Evolutionary conservation across 345 rosid genomes (phyloP), one percentile per base, ranked within the genome.

Genomic region (thale cress (Arabidopsis thaliana)): DNA sequence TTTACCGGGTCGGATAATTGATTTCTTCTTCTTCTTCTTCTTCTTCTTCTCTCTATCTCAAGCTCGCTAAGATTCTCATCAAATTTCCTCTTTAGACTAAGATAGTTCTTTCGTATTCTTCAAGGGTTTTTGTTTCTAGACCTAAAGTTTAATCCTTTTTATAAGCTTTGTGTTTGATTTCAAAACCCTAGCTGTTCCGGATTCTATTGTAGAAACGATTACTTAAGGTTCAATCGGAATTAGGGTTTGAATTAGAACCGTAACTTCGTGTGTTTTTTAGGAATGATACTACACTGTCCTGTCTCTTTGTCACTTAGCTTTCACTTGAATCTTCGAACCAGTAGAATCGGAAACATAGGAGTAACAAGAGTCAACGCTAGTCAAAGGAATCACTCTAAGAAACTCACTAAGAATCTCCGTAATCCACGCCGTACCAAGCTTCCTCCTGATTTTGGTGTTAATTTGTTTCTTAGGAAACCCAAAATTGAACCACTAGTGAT

Each of bases 381-480:
- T 40, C 87, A 79, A 78, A 82, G 80, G 63, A 70, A 59, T 32
- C 72, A 52, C 37, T 50, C 72, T n/a, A 85, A 74, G 73, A 88
- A 82, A 72, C 78, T 75, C 41, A 81, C 90, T 65, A 88, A 84
- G 81, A 91, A 89, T 78, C 87, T 78, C 41, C 89, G 82, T 30
- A 74, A 83, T 68, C 96, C 91, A 2, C 85, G 95, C 38, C 93
- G 88, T 14, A 41, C 82, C 32, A 87, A 95, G 82, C 88, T 86
- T 61, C 97, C 96, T 67, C 97, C 97, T 4, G 91, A 87, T 4
- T 87, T 91, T 22, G 98, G 99, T 24, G 88, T 89, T 41, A 90
- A 88, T 62, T 74, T 94, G 77, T 90, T 91, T 84, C 82, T 85
- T 59, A 84, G 85, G 78, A 87, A 88, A 84, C 87, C 91, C 16